Percentiles rank a stretch among this genome's conserved stretches.
Conservation (phyloP, 345 rosid species). For the Lepidium aucheri region DNA sequence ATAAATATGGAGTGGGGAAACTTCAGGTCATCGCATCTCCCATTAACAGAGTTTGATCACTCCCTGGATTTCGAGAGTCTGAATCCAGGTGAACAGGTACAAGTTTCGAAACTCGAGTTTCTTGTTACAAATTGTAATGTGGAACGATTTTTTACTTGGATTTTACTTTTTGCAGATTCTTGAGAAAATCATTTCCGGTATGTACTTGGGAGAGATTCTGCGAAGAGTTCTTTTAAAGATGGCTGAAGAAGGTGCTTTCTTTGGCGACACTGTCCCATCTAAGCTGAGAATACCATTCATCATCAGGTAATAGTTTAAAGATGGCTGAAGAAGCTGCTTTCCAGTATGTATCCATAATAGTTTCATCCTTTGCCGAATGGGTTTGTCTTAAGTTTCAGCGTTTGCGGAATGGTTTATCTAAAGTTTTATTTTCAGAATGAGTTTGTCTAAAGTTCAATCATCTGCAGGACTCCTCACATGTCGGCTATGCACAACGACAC, state of each 20-base stretch:
- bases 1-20: slow-evolving; percentile 91
- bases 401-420: background rate
- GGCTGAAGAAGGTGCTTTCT: slow-evolving; percentile 86
- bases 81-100: slow-evolving; percentile 95
- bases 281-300: slow-evolving; percentile 59
- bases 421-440: background rate
- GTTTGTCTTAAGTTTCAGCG: background rate
- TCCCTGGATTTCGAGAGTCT: slow-evolving; percentile 72
- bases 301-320: slow-evolving; percentile 32
- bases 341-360: background rate
- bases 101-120: background rate
- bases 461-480: slow-evolving; percentile 64
- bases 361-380: background rate
- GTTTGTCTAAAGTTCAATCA: background rate
- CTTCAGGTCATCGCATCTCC: slow-evolving; percentile 87
- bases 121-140: background rate
- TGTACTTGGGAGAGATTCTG: slow-evolving; percentile 95
- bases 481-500: slow-evolving; percentile 78
- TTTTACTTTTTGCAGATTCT: slow-evolving; percentile 44
- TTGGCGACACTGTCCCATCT: slow-evolving; percentile 69
- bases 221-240: slow-evolving; percentile 71
- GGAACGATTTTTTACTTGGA: background rate
- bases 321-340: too few relatives aligned
- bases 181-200: slow-evolving; percentile 90
- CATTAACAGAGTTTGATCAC: slow-evolving; percentile 68